phyloP scores from a whole-genome alignment of 2,329 filamentous ascomycete genomes.

The Diplodia scrobiculata region DNA sequence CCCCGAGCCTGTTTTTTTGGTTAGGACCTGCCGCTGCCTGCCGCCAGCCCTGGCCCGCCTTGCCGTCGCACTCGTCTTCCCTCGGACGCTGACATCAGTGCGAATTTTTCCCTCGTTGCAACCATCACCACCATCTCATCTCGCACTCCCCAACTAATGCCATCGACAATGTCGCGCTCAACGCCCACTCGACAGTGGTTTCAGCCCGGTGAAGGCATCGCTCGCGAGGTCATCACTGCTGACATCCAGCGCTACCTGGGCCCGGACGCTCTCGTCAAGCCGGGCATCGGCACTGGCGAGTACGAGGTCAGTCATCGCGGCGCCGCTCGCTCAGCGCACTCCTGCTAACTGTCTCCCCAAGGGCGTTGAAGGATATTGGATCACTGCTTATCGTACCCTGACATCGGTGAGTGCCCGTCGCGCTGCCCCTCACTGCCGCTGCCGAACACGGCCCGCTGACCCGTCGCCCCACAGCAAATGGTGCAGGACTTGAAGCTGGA shows the following conservation, averaged over 20 bases:
- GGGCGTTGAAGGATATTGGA: slow-evolving; percentile 55
- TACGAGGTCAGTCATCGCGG: slow-evolving; percentile 44
- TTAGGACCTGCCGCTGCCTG: slow-evolving; percentile 11
- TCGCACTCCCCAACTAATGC: slow-evolving; percentile 32
- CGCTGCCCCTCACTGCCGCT: slow-evolving; percentile 3
- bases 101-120: slow-evolving; percentile 37
- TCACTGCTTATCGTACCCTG: slow-evolving; percentile 55
- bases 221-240: slow-evolving; percentile 55
- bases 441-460: slow-evolving; percentile 3
- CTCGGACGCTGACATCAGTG: slow-evolving; percentile 40
- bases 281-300: slow-evolving; percentile 50
- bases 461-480: slow-evolving; percentile 47
- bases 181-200: slow-evolving; percentile 51
- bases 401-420: slow-evolving; percentile 48
- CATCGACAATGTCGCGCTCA: slow-evolving; percentile 34
- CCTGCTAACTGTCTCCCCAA: slow-evolving; percentile 32
- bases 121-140: slow-evolving; percentile 31
- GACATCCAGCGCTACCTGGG: slow-evolving; percentile 57
- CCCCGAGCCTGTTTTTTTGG: neutral
- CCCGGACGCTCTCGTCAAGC: slow-evolving; percentile 54
- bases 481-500: slow-evolving; percentile 54
- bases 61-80: slow-evolving; percentile 40
- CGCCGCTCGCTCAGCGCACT: slow-evolving; percentile 19
- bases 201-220: slow-evolving; percentile 54
- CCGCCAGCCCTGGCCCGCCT: slow-evolving; percentile 24